Conservation (phyloP, 2,329 filamentous ascomycete species). For the Botrytis byssoidea region DNA sequence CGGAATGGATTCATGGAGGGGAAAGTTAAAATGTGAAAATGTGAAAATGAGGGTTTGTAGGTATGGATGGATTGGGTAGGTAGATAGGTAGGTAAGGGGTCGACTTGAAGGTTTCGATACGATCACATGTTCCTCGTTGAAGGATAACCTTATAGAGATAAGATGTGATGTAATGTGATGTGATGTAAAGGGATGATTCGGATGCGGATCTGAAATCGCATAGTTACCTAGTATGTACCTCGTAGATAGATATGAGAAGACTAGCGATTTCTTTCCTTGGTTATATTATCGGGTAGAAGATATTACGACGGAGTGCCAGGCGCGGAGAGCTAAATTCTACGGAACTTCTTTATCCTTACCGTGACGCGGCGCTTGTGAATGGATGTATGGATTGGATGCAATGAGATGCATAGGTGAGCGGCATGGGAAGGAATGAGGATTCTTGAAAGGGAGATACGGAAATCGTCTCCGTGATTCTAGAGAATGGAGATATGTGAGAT, state of each 20-base stretch:
- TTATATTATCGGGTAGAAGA: neutral
- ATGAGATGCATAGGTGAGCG: neutral
- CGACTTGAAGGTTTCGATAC: too few relatives aligned
- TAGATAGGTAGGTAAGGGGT: too few relatives aligned
- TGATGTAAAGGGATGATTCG: too few relatives aligned
- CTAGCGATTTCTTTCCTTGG: neutral
- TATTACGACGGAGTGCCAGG: neutral
- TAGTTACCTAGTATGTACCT: too few relatives aligned
- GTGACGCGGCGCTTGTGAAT: neutral
- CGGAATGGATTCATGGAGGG: neutral
- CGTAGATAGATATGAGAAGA: neutral
- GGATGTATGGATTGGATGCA: neutral
- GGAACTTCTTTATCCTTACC: neutral
- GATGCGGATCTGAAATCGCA: too few relatives aligned
- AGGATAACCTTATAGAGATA: too few relatives aligned
- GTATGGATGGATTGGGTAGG: too few relatives aligned
- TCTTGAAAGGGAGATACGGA: neutral
- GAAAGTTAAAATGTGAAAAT: neutral
- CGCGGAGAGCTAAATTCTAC: neutral
- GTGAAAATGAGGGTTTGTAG: neutral
- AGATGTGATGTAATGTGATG: too few relatives aligned
- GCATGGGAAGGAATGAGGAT: neutral
- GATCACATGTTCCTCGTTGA: too few relatives aligned
- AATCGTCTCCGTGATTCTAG: neutral
- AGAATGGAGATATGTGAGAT: neutral